Evolutionary conservation across 495 filamentous ascomycete genomes (phyloP).

Genomic region (Aspergillus coremiiformis): DNA sequence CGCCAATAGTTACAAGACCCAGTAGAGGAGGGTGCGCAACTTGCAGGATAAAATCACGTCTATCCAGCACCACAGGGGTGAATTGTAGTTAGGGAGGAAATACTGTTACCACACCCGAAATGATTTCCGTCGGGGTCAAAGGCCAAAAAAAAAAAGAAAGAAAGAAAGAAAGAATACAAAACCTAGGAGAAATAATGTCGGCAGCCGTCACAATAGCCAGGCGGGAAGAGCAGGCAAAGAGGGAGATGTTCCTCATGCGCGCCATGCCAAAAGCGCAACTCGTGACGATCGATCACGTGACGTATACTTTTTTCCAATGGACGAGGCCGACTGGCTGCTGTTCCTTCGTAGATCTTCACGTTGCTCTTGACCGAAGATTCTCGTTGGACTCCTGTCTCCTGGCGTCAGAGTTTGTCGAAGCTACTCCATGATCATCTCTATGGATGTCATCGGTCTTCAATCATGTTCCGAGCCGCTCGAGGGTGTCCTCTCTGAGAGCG

Average conservation of each 20-base stretch:
- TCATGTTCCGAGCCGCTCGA: slow-evolving; percentile 37
- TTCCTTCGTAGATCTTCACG: not conserved
- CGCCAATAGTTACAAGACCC: slow-evolving; percentile 29
- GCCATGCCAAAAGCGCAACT: slow-evolving; percentile 34
- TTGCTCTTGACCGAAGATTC: not conserved
- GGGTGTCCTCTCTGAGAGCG: slow-evolving; percentile 34
- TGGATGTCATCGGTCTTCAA: slow-evolving; percentile 46
- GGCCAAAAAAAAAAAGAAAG: too few species aligned
- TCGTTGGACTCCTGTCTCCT: not conserved
- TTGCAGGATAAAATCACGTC: slow-evolving; percentile 2
- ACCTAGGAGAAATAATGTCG: slow-evolving; percentile 1
- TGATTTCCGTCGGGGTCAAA: slow-evolving; percentile 3
- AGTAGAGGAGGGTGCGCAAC: slow-evolving; percentile 28
- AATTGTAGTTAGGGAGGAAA: slow-evolving; percentile 5
- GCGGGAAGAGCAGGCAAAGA: slow-evolving; percentile 13
- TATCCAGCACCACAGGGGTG: slow-evolving; percentile 13
- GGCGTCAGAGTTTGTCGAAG: not conserved
- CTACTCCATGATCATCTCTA: slow-evolving; percentile 27
- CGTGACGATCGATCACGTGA: slow-evolving; percentile 39
- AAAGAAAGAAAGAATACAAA: not conserved
- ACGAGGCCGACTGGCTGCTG: not conserved
- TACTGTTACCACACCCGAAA: not conserved
- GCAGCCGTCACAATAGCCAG: slow-evolving; percentile 1
- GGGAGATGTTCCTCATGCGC: slow-evolving; percentile 25
- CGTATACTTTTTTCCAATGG: slow-evolving; percentile 20